Base-by-base conservation (phyloP, 352 stramenopile species). In the Pythium apleroticum region DNA sequence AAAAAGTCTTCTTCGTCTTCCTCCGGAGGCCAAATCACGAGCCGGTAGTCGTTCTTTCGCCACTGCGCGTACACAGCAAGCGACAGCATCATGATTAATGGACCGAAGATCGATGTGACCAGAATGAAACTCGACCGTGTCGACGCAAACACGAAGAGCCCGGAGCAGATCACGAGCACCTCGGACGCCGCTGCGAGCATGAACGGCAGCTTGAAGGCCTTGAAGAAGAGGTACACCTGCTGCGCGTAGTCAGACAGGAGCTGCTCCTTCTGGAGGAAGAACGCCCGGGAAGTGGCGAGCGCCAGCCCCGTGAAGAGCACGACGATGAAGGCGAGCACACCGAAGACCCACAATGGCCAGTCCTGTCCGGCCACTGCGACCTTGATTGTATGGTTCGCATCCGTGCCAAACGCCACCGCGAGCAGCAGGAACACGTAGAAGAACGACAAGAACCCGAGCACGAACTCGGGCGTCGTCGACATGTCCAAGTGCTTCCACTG, bases 301-400 rank as follows among this genome's bases (percentile, higher is more conserved):
- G 81, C 76, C 24, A 96, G 68, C 1, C 81, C 86, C 2, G 81
- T 76, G 60, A 95, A 93, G 17, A 95, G 70, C 15, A 95, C 88
- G 17, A 94, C 74, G 39, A 95, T 82, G 59, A 95, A 93, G 9
- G 84, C 81, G 1, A 95, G 65, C 6, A 95, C 83, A 14, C 86
- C 88, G 65, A 96, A 95, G n/a, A 96, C 77, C 86, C 86, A 96
- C 2, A 95, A 63, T 2, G 86, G 82, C 84, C 84, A 94, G 39
- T 84, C 48, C 41, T 94, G 84, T 0, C 80, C 84, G 4, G 85
- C 41, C 0, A 96, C 61, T 0, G 79, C 73, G 0, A 94, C 72
- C 1, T 58, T 73, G 17, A 91, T 78, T 9, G 68, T 74, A 3
- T 80, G 63, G 52, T 88, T 79, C 0, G 69, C 71, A 31, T 87